Percentiles rank a stretch among this genome's conserved stretches.
Conservation (phyloP, 305 asterid genomes). For the Salvia sclarea region DNA sequence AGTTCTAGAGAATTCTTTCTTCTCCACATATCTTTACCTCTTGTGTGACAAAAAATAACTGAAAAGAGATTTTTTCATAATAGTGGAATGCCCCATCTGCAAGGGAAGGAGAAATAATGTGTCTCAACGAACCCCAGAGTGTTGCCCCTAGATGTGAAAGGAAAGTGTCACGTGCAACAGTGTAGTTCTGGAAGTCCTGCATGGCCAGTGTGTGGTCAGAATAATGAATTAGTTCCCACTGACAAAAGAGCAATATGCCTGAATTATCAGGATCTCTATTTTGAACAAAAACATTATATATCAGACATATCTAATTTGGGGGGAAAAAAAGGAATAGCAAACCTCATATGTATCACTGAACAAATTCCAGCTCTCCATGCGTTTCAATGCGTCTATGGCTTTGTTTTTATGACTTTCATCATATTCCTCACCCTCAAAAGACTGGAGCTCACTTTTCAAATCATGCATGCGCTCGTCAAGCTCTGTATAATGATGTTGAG, state of each 20-base stretch:
- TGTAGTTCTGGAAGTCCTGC: constrained; percentile 87
- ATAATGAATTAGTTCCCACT: constrained; percentile 25
- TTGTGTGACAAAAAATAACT: constrained; percentile 85
- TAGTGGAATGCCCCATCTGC: constrained; percentile 99
- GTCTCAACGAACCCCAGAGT: constrained; percentile 96
- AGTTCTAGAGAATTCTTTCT: constrained; percentile 19
- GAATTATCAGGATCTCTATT: constrained; percentile 2
- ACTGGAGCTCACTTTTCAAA: constrained; percentile 82
- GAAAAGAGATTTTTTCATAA: constrained; percentile 90
- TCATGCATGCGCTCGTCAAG: constrained; percentile 97
- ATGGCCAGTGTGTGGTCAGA: constrained; percentile 30
- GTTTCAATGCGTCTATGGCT: constrained; percentile 87
- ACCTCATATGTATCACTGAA: constrained; percentile 84
- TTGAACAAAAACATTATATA: constrained; percentile 21
- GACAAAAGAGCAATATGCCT: constrained; percentile 18
- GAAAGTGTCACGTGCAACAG: constrained; percentile 95
- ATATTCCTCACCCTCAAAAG: constrained; percentile 75
- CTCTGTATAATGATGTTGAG: constrained; percentile 50
- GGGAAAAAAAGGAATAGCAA: constrained; percentile 29
- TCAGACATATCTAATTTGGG: constrained; percentile 3
- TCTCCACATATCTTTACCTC: constrained; percentile 60
- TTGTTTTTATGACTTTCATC: constrained; percentile 76
- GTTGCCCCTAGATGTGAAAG: constrained; percentile 97
- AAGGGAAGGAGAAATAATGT: constrained; percentile 90
- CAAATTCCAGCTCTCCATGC: constrained; percentile 99